Evolutionary conservation across 164 flowering plant genomes (phyloP).

Genomic region (Cinnamomum chago): DNA sequence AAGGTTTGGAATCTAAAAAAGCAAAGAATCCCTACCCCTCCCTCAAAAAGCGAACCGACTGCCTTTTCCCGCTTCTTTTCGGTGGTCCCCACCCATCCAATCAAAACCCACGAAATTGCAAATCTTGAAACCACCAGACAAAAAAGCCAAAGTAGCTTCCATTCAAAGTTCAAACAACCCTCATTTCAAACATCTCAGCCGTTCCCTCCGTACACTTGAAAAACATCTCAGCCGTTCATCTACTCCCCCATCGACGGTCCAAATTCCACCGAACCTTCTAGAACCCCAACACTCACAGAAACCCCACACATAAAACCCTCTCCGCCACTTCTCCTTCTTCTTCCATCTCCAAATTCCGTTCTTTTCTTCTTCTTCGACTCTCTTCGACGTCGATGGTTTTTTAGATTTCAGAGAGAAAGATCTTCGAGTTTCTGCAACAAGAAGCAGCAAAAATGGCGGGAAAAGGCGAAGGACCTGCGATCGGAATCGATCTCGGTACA

Average conservation of each 20-base stretch:
- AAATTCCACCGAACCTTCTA: not conserved
- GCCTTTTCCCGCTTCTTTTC: too few species aligned
- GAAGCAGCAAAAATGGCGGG: constrained; percentile 8
- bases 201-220: not conserved
- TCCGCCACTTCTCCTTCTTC: not conserved
- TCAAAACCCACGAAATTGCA: not conserved
- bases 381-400: not conserved
- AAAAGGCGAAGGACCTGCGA: constrained; percentile 15
- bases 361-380: not conserved
- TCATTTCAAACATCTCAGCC: too few species aligned
- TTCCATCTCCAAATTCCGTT: not conserved
- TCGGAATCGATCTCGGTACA: constrained; percentile 2
- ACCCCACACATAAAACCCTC: too few species aligned
- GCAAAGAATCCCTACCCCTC: too few species aligned
- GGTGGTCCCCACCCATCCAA: not conserved
- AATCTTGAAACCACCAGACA: not conserved
- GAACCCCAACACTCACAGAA: not conserved
- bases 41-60: too few species aligned
- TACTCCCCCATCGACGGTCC: not conserved
- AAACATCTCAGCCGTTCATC: not conserved
- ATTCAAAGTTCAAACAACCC: not conserved
- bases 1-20: too few species aligned
- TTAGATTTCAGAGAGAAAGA: not conserved
- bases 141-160: not conserved
- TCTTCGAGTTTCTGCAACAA: not conserved